These are phyloP conservation scores for Xylaria nigripes DNA, from an alignment of 495 filamentous ascomycete species.

Conservation along the genomic window DNA sequence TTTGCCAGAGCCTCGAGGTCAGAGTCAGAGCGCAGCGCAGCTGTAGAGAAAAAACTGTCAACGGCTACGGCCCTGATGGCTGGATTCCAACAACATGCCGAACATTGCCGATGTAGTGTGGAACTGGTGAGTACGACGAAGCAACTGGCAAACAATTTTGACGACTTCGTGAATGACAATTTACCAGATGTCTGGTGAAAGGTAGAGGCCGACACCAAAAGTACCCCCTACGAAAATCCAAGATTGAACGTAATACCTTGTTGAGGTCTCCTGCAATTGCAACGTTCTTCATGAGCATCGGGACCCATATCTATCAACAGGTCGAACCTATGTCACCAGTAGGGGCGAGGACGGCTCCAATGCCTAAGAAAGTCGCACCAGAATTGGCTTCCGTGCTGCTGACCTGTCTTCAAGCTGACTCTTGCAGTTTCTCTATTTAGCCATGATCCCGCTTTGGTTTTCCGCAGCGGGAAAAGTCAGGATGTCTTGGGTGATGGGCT, in stretches of 20 bases:
- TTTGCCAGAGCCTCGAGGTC: too few species aligned
- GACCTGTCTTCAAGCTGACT: not conserved
- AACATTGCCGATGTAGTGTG: too few species aligned
- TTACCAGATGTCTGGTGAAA: not conserved
- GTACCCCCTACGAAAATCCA: not conserved
- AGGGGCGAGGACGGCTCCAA: not conserved
- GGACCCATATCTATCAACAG: too few species aligned
- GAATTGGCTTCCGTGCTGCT: not conserved
- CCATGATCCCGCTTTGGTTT: not conserved
- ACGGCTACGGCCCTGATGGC: too few species aligned
- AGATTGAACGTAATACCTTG: not conserved
- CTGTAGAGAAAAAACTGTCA: too few species aligned
- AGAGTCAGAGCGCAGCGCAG: too few species aligned
- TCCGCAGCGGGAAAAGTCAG: not conserved
- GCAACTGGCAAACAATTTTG: not conserved
- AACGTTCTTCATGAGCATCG: too few species aligned
- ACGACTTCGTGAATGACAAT: not conserved
- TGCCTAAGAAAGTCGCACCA: not conserved
- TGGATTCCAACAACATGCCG: too few species aligned
- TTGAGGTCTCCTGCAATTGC: too few species aligned
- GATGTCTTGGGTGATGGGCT: not conserved
- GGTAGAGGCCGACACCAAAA: not conserved
- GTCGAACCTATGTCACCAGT: too few species aligned
- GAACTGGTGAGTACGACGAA: too few species aligned
- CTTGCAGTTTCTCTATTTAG: not conserved